A percentile compares a stretch with the other conserved stretches of the same genome.
phyloP scores from a whole-genome alignment of 176 grass and related monocot genomes.

The Ensete ventricosum region DNA sequence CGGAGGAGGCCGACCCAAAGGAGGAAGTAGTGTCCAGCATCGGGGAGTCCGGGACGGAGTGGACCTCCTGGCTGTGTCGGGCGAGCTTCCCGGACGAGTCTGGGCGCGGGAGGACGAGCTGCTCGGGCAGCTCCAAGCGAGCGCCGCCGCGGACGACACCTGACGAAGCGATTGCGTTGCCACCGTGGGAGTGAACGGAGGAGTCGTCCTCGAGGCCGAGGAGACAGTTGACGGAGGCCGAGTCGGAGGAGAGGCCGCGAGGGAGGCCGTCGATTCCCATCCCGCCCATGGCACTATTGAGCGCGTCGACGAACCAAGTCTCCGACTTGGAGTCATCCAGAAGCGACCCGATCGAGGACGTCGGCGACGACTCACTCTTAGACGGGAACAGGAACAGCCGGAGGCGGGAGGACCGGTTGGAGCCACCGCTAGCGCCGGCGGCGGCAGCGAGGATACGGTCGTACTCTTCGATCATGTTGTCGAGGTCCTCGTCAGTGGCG shows the following conservation, averaged over 20 bases:
- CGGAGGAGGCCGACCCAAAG: constrained; percentile 67
- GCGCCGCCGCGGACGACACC: background rate
- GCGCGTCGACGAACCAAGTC: constrained; percentile 92
- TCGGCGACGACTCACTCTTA: constrained; percentile 53
- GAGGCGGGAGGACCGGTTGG: constrained; percentile 78
- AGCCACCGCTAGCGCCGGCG: constrained; percentile 18
- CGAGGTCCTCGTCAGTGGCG: constrained; percentile 89
- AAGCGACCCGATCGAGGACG: constrained; percentile 68
- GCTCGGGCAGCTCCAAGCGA: constrained; percentile 22
- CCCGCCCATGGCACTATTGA: constrained; percentile 68
- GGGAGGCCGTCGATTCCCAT: constrained; percentile 60
- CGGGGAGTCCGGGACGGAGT: constrained; percentile 81
- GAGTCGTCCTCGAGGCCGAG: constrained; percentile 91
- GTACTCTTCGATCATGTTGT: constrained; percentile 98
- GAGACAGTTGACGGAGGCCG: constrained; percentile 92
- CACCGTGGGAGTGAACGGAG: constrained; percentile 60
- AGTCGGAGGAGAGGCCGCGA: constrained; percentile 65
- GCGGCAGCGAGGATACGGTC: constrained; percentile 56
- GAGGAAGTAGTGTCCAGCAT: constrained; percentile 88
- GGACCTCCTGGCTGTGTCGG: constrained; percentile 41
- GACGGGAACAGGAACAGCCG: constrained; percentile 89
- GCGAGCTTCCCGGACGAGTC: constrained; percentile 18
- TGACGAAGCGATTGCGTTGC: background rate
- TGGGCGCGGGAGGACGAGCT: background rate
- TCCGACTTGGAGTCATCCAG: constrained; percentile 91